Evolutionary conservation across 2,329 filamentous ascomycete genomes (phyloP).

Genomic region (Celoporthe dispersa): DNA sequence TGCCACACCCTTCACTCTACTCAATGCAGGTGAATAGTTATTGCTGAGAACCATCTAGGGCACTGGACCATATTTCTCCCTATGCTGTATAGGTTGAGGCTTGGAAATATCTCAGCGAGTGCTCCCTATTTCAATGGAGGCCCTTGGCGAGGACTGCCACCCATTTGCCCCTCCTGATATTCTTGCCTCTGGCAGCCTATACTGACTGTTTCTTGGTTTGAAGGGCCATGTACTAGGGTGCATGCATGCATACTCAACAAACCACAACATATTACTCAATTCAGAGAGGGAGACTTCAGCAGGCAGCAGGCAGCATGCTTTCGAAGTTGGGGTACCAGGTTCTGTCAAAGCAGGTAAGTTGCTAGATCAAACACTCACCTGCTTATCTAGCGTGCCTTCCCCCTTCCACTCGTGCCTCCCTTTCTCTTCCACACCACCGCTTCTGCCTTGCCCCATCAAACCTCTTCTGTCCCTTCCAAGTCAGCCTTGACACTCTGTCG

Average conservation of each 20-base stretch:
- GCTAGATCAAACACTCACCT: not conserved
- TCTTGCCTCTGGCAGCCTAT: not conserved
- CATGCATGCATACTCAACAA: not conserved
- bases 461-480: not conserved
- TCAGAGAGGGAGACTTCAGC: not conserved
- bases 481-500: not conserved
- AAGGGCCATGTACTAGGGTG: not conserved
- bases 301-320: not conserved
- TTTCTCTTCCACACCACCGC: not conserved
- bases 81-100: not conserved
- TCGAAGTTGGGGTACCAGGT: not conserved
- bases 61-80: not conserved
- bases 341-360: not conserved
- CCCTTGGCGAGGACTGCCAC: not conserved
- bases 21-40: not conserved
- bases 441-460: not conserved
- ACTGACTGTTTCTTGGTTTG: not conserved
- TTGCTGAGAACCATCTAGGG: not conserved
- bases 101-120: not conserved
- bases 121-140: not conserved
- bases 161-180: not conserved
- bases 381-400: not conserved
- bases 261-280: not conserved
- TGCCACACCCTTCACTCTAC: not conserved
- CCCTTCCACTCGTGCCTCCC: not conserved